Evolutionary conservation across 108 stramenopile genomes (phyloP).

Genomic region (Fragilaria crotonensis): DNA sequence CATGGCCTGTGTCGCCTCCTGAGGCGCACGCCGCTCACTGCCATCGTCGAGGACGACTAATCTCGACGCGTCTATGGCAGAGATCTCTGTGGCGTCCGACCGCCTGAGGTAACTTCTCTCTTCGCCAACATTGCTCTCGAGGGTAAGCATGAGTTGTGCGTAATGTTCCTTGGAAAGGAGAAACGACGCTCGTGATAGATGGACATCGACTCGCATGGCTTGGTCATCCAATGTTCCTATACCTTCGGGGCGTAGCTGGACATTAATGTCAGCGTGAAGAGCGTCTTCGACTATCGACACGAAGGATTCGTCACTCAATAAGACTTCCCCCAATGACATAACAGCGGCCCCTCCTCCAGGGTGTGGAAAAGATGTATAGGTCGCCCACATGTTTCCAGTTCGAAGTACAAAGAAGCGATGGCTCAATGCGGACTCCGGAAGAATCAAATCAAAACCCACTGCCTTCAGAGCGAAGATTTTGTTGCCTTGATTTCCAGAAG

Average conservation of each 20-base stretch:
- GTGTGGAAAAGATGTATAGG: constrained; percentile 43
- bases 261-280: constrained; percentile 43
- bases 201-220: constrained; percentile 55
- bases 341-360: constrained; percentile 41
- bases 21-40: neutral
- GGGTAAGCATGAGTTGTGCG: constrained; percentile 53
- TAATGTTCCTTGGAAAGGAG: constrained; percentile 51
- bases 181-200: constrained; percentile 50
- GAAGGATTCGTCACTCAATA: constrained; percentile 29
- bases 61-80: neutral
- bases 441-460: constrained; percentile 60
- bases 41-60: constrained; percentile 12
- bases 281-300: constrained; percentile 45
- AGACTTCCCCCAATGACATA: constrained; percentile 41
- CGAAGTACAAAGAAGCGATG: constrained; percentile 41
- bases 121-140: constrained; percentile 67
- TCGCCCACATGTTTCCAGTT: constrained; percentile 42
- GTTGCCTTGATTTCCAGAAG: constrained; percentile 41
- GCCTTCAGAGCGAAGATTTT: constrained; percentile 50
- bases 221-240: constrained; percentile 53
- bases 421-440: constrained; percentile 62
- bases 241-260: constrained; percentile 38
- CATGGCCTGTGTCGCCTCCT: constrained; percentile 11
- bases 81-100: constrained; percentile 6
- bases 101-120: constrained; percentile 52